Conservation (phyloP, 192 early-diverging fungal genomes). For the Backusella parvicylindrica region DNA sequence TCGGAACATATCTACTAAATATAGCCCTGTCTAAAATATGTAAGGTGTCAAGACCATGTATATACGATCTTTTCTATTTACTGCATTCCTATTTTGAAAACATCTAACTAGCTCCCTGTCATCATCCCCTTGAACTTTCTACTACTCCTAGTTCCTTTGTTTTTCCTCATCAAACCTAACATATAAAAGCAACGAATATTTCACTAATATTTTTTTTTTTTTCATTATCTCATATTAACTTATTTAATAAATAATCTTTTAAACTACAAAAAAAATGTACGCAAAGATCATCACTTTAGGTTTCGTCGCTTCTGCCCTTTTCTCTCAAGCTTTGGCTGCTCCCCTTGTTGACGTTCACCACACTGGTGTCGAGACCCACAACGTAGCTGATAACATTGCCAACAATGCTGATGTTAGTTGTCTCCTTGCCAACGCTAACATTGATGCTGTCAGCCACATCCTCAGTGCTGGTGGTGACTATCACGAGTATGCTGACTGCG, state of each 20-base stretch:
- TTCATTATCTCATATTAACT: not conserved
- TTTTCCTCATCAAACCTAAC: not conserved
- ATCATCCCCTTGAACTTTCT: not conserved
- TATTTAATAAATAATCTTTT: conserved; percentile 2
- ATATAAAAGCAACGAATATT: not conserved
- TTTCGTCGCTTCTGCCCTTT: not conserved
- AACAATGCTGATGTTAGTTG: not conserved
- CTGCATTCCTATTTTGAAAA: not conserved
- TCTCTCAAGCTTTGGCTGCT: not conserved
- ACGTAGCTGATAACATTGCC: not conserved
- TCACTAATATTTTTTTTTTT: not conserved
- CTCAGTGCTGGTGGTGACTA: not conserved
- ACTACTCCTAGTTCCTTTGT: not conserved
- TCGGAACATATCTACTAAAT: not conserved
- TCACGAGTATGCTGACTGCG: not conserved
- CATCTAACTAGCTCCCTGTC: not conserved
- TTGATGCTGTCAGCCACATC: not conserved
- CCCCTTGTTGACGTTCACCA: not conserved
- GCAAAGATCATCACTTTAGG: not conserved
- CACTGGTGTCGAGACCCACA: not conserved
- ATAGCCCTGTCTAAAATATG: not conserved
- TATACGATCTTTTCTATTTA: not conserved
- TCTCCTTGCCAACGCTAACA: not conserved
- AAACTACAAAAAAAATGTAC: not conserved
- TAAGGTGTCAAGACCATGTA: not conserved